Percentiles rank a stretch among this genome's conserved stretches.
Conservation (phyloP, 768 basidiomycete genomes). For the Coprinopsis strossmayeri region DNA sequence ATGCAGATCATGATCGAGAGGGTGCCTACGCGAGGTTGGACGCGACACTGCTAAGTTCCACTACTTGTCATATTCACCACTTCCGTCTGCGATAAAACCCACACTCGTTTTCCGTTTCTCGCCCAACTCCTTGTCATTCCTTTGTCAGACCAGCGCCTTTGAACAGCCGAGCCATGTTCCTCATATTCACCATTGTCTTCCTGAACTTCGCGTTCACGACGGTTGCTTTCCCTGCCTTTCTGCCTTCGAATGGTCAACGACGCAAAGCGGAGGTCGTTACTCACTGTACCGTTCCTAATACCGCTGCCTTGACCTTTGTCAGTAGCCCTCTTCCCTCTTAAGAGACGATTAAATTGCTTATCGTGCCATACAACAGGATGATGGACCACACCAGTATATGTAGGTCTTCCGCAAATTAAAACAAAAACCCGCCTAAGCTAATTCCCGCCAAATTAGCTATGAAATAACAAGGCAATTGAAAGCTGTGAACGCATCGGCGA, state of each 20-base stretch:
- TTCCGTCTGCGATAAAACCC: neutral
- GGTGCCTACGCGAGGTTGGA: neutral
- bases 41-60: neutral
- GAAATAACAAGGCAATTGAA: conserved; percentile 16
- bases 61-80: neutral
- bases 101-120: neutral
- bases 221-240: neutral
- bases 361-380: conserved; percentile 19
- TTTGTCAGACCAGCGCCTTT: neutral
- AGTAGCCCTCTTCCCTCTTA: conserved; percentile 9
- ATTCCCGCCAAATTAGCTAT: conserved; percentile 8
- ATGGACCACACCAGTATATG: conserved; percentile 29
- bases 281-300: conserved; percentile 28
- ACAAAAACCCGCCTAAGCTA: neutral
- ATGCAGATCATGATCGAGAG: neutral
- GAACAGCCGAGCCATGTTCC: neutral
- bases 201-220: neutral
- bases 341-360: neutral
- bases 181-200: neutral
- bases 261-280: conserved; percentile 24
- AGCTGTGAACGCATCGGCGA: conserved; percentile 21
- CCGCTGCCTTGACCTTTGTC: conserved; percentile 35
- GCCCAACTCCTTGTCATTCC: neutral
- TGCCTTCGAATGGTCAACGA: neutral
- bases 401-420: conserved; percentile 10